A percentile compares a stretch with the other conserved stretches of the same genome.
These are phyloP conservation scores for Mallotus repandus DNA, from an alignment of 441 rosid species.

Conservation along the genomic window DNA sequence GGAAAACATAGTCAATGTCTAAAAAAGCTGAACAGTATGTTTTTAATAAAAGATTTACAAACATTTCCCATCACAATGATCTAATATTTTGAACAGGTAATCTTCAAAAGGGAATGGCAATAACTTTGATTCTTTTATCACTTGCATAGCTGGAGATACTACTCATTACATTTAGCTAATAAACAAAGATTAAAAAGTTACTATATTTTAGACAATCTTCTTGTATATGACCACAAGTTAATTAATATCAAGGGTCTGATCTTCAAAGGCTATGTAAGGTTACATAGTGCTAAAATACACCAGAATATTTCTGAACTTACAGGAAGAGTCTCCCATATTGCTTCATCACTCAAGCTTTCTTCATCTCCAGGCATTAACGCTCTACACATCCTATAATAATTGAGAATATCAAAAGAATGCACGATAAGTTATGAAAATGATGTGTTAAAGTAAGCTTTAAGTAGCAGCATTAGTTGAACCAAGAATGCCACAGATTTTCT, in stretches of 20 bases:
- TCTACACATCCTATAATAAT: conserved; percentile 71
- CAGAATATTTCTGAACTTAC: conserved; percentile 53
- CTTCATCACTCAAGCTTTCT: conserved; percentile 87
- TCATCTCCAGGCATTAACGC: conserved; percentile 97
- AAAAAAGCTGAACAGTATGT: background rate
- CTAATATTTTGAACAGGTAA: background rate
- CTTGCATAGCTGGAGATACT: background rate
- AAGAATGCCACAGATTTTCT: background rate
- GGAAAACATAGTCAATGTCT: conserved; percentile 1
- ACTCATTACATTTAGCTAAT: background rate
- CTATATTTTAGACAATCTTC: background rate
- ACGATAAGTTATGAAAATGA: background rate
- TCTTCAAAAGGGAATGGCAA: background rate
- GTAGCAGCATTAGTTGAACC: background rate
- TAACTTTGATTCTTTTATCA: background rate
- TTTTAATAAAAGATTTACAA: conserved; percentile 2
- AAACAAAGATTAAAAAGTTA: background rate
- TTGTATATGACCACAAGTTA: background rate
- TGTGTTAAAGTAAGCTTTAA: background rate
- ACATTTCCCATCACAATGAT: background rate
- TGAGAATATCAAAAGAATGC: conserved; percentile 3
- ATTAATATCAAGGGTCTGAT: background rate
- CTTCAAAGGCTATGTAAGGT: background rate
- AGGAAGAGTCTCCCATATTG: conserved; percentile 97
- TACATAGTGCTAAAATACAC: background rate